Base-by-base conservation (phyloP, 2,329 filamentous ascomycete genomes). In the Penicillium griseofulvum region DNA sequence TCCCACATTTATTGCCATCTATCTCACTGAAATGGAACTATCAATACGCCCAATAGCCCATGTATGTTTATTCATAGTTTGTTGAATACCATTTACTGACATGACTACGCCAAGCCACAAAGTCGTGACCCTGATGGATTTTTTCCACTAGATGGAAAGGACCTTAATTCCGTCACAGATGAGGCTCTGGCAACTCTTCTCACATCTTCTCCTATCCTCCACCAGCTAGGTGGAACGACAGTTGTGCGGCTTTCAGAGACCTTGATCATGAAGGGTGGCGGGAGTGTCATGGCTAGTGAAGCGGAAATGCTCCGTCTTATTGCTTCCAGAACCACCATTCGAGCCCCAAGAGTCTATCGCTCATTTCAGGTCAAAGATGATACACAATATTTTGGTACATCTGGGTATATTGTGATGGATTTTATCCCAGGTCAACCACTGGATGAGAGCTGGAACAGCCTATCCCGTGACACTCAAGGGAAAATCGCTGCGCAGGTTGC, bases 351-450 rank as follows among this genome's bases (percentile, higher is more conserved):
- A 29, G 60, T 68, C 36, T 44, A 67, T 61, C 63, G 64, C 12
- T 51, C 60, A 31, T 61, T 67, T 49, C 51, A 63, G n/a, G 22
- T 67, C 17, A 24, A 44, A 19, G 62, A 68, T 52, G 52, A 62
- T 8, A 61, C 56, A 9, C 46, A 57, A 42, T 64, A 64, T 26
- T 68, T 63, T 53, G 64, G 64, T 24, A 65, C 54, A 17, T 54
- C 24, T 26, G 62, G 66, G n/a, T 68, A 68, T 49, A 61, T 68
- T 54, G 58, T 68, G 31, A 68, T 70, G 65, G 67, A 68, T 59
- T 68, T 65, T 52, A 61, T 70, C 47, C 42, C 57, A 29, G 65
- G 68, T 8, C 31, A 61, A 53, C 55, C 62, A 19, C 63, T 69
- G 31, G 65, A 64, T 52, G 48, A 58, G 47, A 60, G 63, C 55